Evolutionary conservation across 345 rosid species (phyloP).

Genomic region (Pseudoturritis turrita): DNA sequence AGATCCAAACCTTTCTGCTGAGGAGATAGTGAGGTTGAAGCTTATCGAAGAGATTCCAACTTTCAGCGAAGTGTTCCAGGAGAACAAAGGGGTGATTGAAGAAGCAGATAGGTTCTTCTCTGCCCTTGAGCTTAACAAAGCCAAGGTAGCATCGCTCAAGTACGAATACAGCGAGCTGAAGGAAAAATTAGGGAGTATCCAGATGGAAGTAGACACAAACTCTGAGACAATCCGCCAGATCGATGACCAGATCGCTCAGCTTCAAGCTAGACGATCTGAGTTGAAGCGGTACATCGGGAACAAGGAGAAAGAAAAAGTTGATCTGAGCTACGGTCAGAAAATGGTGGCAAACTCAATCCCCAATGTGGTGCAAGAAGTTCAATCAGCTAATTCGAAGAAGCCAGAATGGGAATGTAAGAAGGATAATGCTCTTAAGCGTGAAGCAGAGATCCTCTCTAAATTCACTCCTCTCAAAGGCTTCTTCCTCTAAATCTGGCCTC

Average conservation of each 20-base stretch:
- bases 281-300: slow-evolving; percentile 35
- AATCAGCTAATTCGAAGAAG: slow-evolving; percentile 44
- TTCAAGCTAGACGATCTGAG: slow-evolving; percentile 42
- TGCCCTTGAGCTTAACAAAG: slow-evolving; percentile 48
- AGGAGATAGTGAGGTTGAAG: slow-evolving; percentile 61
- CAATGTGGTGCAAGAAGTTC: slow-evolving; percentile 52
- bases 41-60: slow-evolving; percentile 61
- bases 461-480: slow-evolving; percentile 57
- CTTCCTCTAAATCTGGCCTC: slow-evolving; percentile 18
- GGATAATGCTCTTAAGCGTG: slow-evolving; percentile 43
- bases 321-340: slow-evolving; percentile 40
- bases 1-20: slow-evolving; percentile 54
- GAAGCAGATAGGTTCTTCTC: slow-evolving; percentile 46
- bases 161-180: slow-evolving; percentile 55
- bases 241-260: slow-evolving; percentile 53
- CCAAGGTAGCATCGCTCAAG: slow-evolving; percentile 50
- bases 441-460: slow-evolving; percentile 50
- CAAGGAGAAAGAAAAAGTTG: slow-evolving; percentile 42
- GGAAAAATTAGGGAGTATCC: slow-evolving; percentile 44
- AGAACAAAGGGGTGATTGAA: slow-evolving; percentile 46
- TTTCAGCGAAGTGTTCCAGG: slow-evolving; percentile 49
- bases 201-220: slow-evolving; percentile 46
- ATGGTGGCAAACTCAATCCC: slow-evolving; percentile 52
- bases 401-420: slow-evolving; percentile 56
- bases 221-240: slow-evolving; percentile 42